Evolutionary conservation across 179 eudicot species (phyloP), one percentile per base, ranked within the genome.

Genomic region (Silene coronaria): DNA sequence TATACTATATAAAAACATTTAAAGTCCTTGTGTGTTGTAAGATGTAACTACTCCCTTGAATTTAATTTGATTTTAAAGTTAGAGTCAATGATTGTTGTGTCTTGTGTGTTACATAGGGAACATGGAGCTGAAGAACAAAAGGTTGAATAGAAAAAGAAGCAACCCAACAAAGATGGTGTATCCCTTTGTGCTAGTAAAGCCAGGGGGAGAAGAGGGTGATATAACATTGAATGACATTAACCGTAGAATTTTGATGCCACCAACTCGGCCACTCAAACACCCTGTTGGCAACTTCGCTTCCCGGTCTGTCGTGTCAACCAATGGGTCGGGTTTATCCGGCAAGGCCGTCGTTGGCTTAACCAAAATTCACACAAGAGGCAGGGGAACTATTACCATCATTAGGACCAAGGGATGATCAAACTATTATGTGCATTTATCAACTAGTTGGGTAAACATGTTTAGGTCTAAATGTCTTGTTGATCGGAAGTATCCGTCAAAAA

Each of bases 221-320:
- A 63, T 87, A 62, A 93, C 98, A 10, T 67, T 93, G 11, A 86
- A 89, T 22, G 97, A 93, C 80, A 93, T 93, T 64, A 93, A 93
- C 68, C 80, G 78, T 80, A 88, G 91, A 70, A 88, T 93, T 48
- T 76, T 86, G 66, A 93, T 90, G 98, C 87, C 97, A 34, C 97
- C 97, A 7, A 91, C 89, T 6, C 73, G 98, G 83, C 90, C 98
- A 1, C 89, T 93, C 6, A 87, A 87, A 77, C 98, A 93, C 76
- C 98, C 98, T 0, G 98, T 93, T 1, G 98, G 98, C 0, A 92
- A 91, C 79, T 91, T 84, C n/a, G 98, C 97, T 2, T 90, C 91
- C 75, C 90, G 90, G 38, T 91, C 97, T 0, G 74, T 67, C 9
- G 77, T 86, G 24, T 83, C 90, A 0, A 82, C 91, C 0, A 75